These are phyloP conservation scores for Diatrype stigma DNA, from an alignment of 2,329 filamentous ascomycete genomes.

Conservation along the genomic window DNA sequence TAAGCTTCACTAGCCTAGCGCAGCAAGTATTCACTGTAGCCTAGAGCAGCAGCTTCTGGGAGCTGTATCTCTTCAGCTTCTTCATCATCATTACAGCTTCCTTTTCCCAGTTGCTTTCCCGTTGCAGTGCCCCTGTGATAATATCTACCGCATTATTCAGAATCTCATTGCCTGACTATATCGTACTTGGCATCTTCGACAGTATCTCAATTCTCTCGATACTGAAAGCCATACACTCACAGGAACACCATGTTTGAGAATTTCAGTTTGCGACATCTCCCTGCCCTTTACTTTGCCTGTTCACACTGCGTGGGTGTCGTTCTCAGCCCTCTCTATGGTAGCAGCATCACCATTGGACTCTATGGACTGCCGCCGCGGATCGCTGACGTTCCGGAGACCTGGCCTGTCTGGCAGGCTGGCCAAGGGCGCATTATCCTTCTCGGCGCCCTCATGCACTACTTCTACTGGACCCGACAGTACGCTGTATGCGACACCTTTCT, in stretches of 20 bases:
- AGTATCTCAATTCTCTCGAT: too few relatives aligned
- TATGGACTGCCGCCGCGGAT: slow-evolving; percentile 6
- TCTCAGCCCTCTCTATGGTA: slow-evolving; percentile 2
- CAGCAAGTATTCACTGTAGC: too few relatives aligned
- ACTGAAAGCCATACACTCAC: neutral
- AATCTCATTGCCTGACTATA: too few relatives aligned
- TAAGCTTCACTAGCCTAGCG: too few relatives aligned
- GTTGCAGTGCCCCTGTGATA: too few relatives aligned
- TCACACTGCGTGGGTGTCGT: slow-evolving; percentile 1
- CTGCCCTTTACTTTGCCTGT: slow-evolving; percentile 6
- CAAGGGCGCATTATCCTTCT: slow-evolving; percentile 11
- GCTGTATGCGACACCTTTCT: slow-evolving; percentile 6
- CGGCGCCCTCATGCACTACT: slow-evolving; percentile 7
- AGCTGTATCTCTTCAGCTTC: too few relatives aligned
- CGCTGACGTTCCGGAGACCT: slow-evolving; percentile 12
- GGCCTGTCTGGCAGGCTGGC: slow-evolving; percentile 24
- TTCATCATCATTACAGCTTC: too few relatives aligned
- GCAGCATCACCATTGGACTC: slow-evolving; percentile 3
- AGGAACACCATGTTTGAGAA: neutral
- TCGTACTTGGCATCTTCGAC: too few relatives aligned
- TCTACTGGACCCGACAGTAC: slow-evolving; percentile 8
- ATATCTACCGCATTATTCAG: too few relatives aligned
- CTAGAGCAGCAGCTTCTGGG: too few relatives aligned
- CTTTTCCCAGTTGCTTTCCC: too few relatives aligned
- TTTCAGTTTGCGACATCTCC: slow-evolving; percentile 4